Evolutionary conservation across 2,329 filamentous ascomycete genomes (phyloP).

Genomic region (Piedraia hortae): DNA sequence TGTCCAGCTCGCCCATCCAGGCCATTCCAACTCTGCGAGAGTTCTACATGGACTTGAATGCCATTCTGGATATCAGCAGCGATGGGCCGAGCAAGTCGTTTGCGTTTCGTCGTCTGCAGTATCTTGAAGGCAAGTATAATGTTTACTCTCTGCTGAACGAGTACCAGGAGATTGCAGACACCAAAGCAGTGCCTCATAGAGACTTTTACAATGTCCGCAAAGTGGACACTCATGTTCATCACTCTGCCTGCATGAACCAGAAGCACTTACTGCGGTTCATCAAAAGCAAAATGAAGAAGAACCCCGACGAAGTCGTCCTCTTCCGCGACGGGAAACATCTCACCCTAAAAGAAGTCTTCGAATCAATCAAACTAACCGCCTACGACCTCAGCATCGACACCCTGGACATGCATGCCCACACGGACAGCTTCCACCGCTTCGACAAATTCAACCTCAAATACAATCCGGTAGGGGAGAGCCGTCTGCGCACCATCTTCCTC

Average conservation of each 20-base stretch:
- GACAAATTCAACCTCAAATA: conserved; percentile 99
- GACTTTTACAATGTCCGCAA: conserved; percentile 99
- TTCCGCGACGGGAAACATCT: conserved; percentile 78
- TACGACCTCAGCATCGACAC: conserved; percentile 97
- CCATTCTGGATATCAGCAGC: conserved; percentile 64
- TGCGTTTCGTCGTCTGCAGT: conserved; percentile 78
- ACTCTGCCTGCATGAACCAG: conserved; percentile 98
- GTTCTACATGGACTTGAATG: conserved; percentile 84
- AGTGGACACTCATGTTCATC: conserved; percentile 95
- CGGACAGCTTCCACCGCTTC: conserved; percentile 92
- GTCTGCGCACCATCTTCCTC: conserved; percentile 86
- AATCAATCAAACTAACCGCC: conserved; percentile 87
- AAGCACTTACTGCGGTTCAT: conserved; percentile 96
- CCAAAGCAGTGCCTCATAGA: conserved; percentile 86
- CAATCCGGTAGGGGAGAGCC: conserved; percentile 86
- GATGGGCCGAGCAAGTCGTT: conserved; percentile 95
- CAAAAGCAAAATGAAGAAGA: conserved; percentile 99
- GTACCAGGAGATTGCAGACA: conserved; percentile 93
- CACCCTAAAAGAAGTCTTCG: conserved; percentile 77
- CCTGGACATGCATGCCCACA: conserved; percentile 96
- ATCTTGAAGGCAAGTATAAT: conserved; percentile 91
- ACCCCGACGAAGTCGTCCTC: conserved; percentile 73
- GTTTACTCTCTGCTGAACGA: conserved; percentile 81
- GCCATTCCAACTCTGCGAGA: conserved; percentile 78
- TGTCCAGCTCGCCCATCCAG: conserved; percentile 41